Base-by-base conservation (phyloP, 148 eudicot genomes). In the Heliosperma pusillum region DNA sequence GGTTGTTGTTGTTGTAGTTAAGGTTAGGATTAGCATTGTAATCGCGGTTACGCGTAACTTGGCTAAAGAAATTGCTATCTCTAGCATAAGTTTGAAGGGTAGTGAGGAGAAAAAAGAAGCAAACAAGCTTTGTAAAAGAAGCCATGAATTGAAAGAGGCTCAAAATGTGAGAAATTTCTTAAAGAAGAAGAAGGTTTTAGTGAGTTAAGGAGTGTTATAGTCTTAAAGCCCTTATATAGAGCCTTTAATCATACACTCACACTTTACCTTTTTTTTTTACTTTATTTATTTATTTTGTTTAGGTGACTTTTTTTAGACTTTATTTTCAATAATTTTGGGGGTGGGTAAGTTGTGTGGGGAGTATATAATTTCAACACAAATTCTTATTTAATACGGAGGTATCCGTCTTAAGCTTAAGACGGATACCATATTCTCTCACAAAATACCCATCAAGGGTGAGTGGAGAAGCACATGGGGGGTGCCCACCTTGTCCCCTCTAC, bases 51-150 rank as follows among this genome's bases (percentile, higher is more conserved):
- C 73, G 80, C 70, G 80, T 72, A 74, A 80, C 78, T 69, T 92
- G 88, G 87, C 82, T 89, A 85, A 92, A 92, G 85, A 82, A 88
- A 20, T 85, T 90, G 87, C 88, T 86, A 15, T 89, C 96, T 67
- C 97, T 87, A 69, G 92, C 97, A 67, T 86, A 85, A 53, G 77
- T 77, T 66, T 75, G 86, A 44, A 72, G 74, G 47, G 89, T 70
- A n/a, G 70, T 59, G 67, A 83, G 52, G 62, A 87, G 78, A 82
- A 89, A 62, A 76, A 88, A 76, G 82, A 80, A 68, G 56, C 73
- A 56, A 26, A 53, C 75, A 70, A 76, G 17, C 42, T 76, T 80
- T 58, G 71, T 61, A 20, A 70, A 79, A 42, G 83, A 76, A 71
- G 83, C 79, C 83, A 80, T 80, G 29, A 11, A 17, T n/a, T 26